These are phyloP conservation scores for Plasmodium knowlesi DNA, from an alignment of 169 alveolate species.

Conservation along the genomic window DNA sequence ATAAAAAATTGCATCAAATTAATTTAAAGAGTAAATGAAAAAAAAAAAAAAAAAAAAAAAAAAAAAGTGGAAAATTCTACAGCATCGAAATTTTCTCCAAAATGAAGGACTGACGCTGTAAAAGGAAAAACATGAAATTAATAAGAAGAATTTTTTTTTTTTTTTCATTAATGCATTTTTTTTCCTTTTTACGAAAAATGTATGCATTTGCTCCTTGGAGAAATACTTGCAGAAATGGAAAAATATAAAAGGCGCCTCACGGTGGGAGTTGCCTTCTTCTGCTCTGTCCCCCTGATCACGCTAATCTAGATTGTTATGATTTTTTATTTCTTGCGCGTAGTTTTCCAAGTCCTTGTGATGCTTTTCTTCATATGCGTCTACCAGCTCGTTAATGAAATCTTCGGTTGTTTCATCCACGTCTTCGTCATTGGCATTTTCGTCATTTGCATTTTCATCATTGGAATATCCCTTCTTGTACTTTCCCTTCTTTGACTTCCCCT, in stretches of 20 bases:
- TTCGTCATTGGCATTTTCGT: background rate
- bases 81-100: background rate
- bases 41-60: background rate
- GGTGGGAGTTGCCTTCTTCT: background rate
- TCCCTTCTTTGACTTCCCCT: background rate
- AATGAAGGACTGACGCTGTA: background rate
- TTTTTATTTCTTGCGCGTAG: constrained; percentile 25
- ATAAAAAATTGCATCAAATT: background rate
- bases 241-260: background rate
- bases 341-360: constrained; percentile 4
- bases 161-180: background rate
- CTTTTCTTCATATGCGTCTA: constrained; percentile 24
- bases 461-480: background rate
- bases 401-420: constrained; percentile 16
- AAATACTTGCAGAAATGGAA: background rate
- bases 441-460: background rate
- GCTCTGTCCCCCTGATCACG: background rate
- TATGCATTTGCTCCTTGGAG: background rate
- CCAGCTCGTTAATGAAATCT: constrained; percentile 31
- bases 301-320: constrained; percentile 18
- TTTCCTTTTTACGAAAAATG: background rate
- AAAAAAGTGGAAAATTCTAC: background rate
- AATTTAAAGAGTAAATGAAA: background rate
- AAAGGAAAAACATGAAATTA: background rate
- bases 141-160: background rate